Percentiles rank a stretch among this genome's conserved stretches.
Conservation (phyloP, 169 alveolate genomes). For the Cryptosporidium sp. region DNA sequence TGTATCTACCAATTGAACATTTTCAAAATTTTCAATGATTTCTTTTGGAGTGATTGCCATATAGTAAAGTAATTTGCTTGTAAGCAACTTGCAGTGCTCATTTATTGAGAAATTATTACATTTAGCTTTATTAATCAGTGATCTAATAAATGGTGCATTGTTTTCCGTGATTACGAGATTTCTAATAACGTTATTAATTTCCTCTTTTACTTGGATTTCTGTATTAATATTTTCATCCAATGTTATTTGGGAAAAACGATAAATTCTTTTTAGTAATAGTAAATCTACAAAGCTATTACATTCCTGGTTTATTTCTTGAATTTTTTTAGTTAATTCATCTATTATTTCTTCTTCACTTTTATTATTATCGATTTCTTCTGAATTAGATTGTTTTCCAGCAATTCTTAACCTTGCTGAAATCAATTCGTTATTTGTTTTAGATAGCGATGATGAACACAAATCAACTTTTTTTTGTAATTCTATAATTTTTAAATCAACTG, state of each 20-base stretch:
- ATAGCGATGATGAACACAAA: conserved; percentile 2
- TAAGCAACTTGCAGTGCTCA: conserved; percentile 24
- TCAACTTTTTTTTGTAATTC: conserved; percentile 51
- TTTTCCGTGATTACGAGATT: conserved; percentile 1
- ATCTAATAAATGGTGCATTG: conserved; percentile 50
- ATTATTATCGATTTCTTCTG: neutral
- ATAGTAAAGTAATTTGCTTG: conserved; percentile 35
- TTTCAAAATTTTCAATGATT: conserved; percentile 25
- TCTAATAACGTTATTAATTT: neutral
- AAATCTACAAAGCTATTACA: conserved; percentile 41
- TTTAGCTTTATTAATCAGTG: conserved; percentile 12
- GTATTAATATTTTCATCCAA: neutral
- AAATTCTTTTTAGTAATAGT: conserved; percentile 15
- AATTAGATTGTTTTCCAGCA: neutral
- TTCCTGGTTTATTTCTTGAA: neutral
- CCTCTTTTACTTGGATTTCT: neutral
- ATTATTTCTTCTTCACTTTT: neutral
- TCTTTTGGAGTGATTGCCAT: conserved; percentile 47
- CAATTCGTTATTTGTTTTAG: neutral
- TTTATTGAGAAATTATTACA: conserved; percentile 8
- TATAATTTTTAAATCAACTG: neutral
- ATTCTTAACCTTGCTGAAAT: neutral
- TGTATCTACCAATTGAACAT: neutral
- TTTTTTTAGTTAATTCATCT: neutral
- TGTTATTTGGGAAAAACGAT: neutral